A percentile compares a stretch with the other conserved stretches of the same genome.
These are phyloP conservation scores for Ophiognomonia clavigignenti-juglandacearum DNA, from an alignment of 2,329 filamentous ascomycete genomes.

Conservation along the genomic window DNA sequence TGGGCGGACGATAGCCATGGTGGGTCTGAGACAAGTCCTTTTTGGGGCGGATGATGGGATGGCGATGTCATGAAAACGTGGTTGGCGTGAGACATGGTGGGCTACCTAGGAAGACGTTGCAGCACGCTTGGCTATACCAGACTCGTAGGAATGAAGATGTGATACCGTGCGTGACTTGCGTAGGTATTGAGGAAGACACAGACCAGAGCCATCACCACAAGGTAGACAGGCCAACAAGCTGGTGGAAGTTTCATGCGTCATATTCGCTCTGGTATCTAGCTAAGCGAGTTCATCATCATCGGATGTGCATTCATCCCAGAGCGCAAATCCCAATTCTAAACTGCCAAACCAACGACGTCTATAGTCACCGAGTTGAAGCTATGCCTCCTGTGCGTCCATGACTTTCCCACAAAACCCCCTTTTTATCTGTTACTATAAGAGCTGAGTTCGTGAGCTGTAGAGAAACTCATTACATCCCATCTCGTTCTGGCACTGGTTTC, in stretches of 20 bases:
- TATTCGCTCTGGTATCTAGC: conserved; percentile 14
- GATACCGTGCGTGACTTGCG: no score
- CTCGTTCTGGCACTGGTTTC: neutral
- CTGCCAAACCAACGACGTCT: conserved; percentile 11
- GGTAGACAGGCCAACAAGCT: no score
- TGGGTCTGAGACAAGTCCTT: neutral
- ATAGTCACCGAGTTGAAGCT: conserved; percentile 13
- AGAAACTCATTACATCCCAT: conserved; percentile 3
- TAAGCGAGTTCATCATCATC: conserved; percentile 11
- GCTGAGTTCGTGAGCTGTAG: neutral
- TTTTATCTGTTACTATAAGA: neutral
- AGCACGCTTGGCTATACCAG: no score
- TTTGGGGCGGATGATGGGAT: no score
- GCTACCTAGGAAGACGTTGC: no score
- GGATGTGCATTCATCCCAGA: conserved; percentile 14
- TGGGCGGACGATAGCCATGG: neutral
- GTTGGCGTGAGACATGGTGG: neutral
- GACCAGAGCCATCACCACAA: no score
- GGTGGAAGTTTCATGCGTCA: conserved; percentile 5
- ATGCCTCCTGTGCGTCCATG: conserved; percentile 8
- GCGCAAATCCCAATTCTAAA: conserved; percentile 12
- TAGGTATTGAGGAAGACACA: no score
- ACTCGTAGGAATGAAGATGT: no score
- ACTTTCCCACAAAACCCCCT: neutral
- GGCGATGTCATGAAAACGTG: no score